These are phyloP conservation scores for Kokia cookei DNA, from an alignment of 441 rosid species.

Conservation along the genomic window DNA sequence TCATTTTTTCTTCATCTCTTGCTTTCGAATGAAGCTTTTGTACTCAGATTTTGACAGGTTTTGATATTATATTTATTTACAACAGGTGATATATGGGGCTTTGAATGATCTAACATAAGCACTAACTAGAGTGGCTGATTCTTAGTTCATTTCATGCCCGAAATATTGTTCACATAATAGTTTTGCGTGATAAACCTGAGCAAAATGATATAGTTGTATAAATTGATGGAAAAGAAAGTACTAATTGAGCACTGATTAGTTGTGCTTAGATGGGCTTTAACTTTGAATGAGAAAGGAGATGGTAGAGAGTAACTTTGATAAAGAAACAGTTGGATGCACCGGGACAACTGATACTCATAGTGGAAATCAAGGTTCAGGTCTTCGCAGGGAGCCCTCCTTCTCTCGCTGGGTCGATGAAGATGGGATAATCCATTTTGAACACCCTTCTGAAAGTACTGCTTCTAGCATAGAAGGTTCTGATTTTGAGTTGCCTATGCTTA, in stretches of 20 bases:
- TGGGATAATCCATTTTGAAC: constrained; percentile 16
- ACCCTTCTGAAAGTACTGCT: constrained; percentile 13
- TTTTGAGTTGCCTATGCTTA: constrained; percentile 35
- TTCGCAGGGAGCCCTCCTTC: constrained; percentile 38
- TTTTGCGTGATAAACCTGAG: not conserved
- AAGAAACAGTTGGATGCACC: constrained; percentile 9
- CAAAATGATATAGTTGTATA: not conserved
- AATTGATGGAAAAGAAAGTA: not conserved
- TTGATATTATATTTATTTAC: not conserved
- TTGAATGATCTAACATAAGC: not conserved
- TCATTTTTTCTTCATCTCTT: not conserved
- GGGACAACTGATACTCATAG: constrained; percentile 9
- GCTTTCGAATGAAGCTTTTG: not conserved
- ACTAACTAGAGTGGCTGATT: not conserved
- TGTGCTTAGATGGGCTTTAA: constrained; percentile 5
- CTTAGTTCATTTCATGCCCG: not conserved
- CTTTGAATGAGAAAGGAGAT: constrained; percentile 24
- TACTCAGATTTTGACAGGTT: not conserved
- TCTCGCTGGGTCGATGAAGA: constrained; percentile 34
- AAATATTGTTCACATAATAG: not conserved
- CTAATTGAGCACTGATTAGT: not conserved
- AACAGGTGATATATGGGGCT: not conserved
- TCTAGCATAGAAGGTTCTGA: constrained; percentile 20
- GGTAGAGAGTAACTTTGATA: constrained; percentile 17
- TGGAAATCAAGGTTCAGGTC: constrained; percentile 20